These are phyloP conservation scores for Pythium oligandrum DNA, from an alignment of 352 stramenopile species.

Conservation along the genomic window DNA sequence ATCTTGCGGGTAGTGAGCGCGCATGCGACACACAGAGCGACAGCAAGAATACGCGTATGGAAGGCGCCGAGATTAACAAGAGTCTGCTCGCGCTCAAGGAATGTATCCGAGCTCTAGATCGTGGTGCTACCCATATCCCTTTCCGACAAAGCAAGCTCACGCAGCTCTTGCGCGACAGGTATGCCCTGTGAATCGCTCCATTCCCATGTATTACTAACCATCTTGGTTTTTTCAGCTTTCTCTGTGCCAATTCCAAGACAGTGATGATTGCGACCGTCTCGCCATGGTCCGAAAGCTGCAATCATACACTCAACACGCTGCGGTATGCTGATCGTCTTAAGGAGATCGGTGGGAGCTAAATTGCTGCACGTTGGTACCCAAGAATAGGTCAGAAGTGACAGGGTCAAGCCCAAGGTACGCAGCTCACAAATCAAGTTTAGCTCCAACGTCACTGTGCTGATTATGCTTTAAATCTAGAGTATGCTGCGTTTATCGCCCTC, in stretches of 20 bases:
- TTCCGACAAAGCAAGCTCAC: conserved; percentile 96
- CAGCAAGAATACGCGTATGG: conserved; percentile 87
- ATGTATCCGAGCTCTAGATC: conserved; percentile 93
- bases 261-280: conserved; percentile 95
- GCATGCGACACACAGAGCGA: conserved; percentile 89
- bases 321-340: conserved; percentile 96
- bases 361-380: no score
- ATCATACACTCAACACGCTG: conserved; percentile 96
- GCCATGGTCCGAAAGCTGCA: conserved; percentile 89
- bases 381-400: no score
- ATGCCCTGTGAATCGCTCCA: background rate
- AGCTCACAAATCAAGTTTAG: no score
- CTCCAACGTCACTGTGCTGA: no score
- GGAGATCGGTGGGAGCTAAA: conserved; percentile 45
- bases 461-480: no score
- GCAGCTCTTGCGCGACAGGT: conserved; percentile 86
- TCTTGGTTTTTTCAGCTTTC: conserved; percentile 50
- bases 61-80: conserved; percentile 97
- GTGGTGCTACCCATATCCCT: conserved; percentile 83
- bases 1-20: conserved; percentile 93
- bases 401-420: no score
- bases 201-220: background rate
- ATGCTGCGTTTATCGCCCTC: no score
- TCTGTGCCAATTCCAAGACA: conserved; percentile 88
- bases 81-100: conserved; percentile 96